Evolutionary conservation across 768 basidiomycete genomes (phyloP).

Genomic region (Hortiboletus flavorubellus): DNA sequence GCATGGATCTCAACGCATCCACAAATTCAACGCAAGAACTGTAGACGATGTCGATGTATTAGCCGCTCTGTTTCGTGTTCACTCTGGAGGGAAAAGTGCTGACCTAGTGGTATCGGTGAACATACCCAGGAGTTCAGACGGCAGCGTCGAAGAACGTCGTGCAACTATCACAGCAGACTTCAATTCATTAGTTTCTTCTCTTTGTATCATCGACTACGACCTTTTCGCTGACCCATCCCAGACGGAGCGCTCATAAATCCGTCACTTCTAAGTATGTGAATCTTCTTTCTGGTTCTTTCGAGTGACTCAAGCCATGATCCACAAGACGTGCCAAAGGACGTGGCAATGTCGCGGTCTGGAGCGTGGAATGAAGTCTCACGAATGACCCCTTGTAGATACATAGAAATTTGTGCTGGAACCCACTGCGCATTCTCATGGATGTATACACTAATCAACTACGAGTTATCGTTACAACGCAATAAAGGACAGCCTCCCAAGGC

Average conservation of each 20-base stretch:
- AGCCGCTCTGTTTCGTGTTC: conserved; percentile 78
- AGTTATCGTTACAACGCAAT: neutral
- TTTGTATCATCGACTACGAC: conserved; percentile 63
- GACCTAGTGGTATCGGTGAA: conserved; percentile 89
- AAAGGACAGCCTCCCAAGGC: neutral
- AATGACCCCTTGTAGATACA: neutral
- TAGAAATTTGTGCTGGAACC: neutral
- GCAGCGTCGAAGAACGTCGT: conserved; percentile 32
- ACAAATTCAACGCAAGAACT: conserved; percentile 65
- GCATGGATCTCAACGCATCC: conserved; percentile 64
- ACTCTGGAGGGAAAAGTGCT: conserved; percentile 48
- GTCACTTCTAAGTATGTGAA: neutral
- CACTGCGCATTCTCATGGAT: conserved; percentile 2
- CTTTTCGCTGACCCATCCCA: conserved; percentile 57
- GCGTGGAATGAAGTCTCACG: conserved; percentile 6
- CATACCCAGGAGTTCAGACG: conserved; percentile 51
- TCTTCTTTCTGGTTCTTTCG: neutral
- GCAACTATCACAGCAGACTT: conserved; percentile 45
- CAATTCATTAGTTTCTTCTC: conserved; percentile 48
- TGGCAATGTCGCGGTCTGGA: neutral
- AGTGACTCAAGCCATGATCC: neutral
- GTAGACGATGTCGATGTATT: conserved; percentile 73
- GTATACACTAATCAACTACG: neutral
- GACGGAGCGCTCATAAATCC: neutral
- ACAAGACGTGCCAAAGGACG: neutral